Percentiles rank a stretch among this genome's conserved stretches.
Conservation (phyloP, 2,329 filamentous ascomycete species). For the Colletotrichum higginsianum region DNA sequence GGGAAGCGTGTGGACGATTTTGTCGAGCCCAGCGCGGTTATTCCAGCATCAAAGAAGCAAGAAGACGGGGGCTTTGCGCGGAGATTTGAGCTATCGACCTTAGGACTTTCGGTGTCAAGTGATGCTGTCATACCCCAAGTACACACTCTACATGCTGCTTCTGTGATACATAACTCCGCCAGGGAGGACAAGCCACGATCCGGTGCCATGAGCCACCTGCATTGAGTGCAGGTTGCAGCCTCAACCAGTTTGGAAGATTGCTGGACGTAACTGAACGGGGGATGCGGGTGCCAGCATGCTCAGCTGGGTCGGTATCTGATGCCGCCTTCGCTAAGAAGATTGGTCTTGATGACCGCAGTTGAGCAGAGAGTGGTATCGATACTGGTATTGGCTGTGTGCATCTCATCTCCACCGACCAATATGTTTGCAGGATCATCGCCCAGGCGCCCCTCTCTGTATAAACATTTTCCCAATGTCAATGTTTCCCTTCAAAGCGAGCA, state of each 20-base stretch:
- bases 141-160: constrained; percentile 20
- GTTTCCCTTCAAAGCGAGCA: neutral
- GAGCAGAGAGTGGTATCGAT: neutral
- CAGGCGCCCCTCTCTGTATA: neutral
- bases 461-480: constrained; percentile 3
- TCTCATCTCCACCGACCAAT: constrained; percentile 6
- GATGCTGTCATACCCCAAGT: constrained; percentile 8
- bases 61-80: constrained; percentile 21
- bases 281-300: constrained; percentile 23
- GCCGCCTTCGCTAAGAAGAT: constrained; percentile 11
- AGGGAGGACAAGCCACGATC: constrained; percentile 28
- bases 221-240: neutral
- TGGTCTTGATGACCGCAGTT: constrained; percentile 24
- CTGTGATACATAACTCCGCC: constrained; percentile 6
- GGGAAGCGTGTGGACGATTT: constrained; percentile 8
- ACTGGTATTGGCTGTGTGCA: constrained; percentile 8
- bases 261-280: neutral
- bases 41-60: constrained; percentile 1
- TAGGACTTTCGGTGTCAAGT: constrained; percentile 5
- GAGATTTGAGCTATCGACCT: neutral
- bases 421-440: neutral
- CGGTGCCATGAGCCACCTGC: neutral
- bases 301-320: constrained; percentile 19
- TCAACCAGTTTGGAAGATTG: neutral
- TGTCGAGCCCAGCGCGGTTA: constrained; percentile 9